Conservation (phyloP, 345 rosid species). For the Triadica sebifera region DNA sequence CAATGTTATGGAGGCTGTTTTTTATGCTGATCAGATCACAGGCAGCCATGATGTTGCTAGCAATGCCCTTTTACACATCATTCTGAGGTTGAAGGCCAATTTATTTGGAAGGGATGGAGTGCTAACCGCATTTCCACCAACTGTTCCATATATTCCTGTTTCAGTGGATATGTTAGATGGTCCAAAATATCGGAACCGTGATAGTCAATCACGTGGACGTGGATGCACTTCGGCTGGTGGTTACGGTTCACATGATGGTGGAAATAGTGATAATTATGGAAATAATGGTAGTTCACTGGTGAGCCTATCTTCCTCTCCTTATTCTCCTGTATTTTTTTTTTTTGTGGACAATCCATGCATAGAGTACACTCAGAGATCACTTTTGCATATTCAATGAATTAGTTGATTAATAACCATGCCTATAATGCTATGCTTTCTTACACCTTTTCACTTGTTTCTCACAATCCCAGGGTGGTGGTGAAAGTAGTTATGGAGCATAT, state of each 20-base stretch:
- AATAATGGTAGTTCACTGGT: slow-evolving; percentile 24
- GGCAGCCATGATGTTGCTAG: slow-evolving; percentile 36
- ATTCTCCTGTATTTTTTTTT: neutral
- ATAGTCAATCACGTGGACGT: slow-evolving; percentile 26
- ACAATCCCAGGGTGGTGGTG: slow-evolving; percentile 29
- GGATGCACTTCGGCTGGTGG: slow-evolving; percentile 29
- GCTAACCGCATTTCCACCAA: slow-evolving; percentile 21
- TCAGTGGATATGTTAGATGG: slow-evolving; percentile 26
- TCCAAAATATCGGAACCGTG: slow-evolving; percentile 26
- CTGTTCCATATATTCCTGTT: slow-evolving; percentile 29
- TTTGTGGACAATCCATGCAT: neutral
- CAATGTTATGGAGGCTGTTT: neutral
- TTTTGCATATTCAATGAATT: neutral
- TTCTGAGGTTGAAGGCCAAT: slow-evolving; percentile 37
- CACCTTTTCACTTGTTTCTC: neutral
- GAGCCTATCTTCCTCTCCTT: neutral
- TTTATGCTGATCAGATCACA: slow-evolving; percentile 27
- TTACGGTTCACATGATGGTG: slow-evolving; percentile 24
- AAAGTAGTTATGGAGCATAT: slow-evolving; percentile 39
- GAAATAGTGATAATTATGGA: slow-evolving; percentile 21
- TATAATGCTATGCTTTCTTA: neutral
- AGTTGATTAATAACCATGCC: neutral
- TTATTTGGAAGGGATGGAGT: slow-evolving; percentile 39
- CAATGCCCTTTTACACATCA: slow-evolving; percentile 33
- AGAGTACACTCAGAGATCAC: neutral